Evolutionary conservation across 306 rosid genomes (phyloP).

Genomic region (Sindora glabra): DNA sequence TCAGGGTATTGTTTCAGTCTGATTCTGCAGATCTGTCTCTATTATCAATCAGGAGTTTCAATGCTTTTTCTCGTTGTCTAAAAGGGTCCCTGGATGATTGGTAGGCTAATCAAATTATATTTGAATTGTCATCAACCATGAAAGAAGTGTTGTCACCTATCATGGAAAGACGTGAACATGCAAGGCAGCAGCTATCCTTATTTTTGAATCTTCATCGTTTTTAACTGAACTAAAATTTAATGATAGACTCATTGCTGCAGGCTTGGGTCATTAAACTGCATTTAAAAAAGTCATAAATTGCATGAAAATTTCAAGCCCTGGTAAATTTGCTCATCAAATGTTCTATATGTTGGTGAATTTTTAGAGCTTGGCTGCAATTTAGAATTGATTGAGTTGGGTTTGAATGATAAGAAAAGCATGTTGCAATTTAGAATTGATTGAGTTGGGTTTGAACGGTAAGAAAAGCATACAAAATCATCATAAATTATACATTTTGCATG

Average conservation of each 20-base stretch:
- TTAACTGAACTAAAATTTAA: background rate
- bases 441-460: no score
- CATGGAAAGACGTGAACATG: constrained; percentile 33
- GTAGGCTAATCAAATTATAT: constrained; percentile 25
- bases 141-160: constrained; percentile 47
- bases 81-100: constrained; percentile 41
- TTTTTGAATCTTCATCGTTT: background rate
- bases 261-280: constrained; percentile 41
- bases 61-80: background rate
- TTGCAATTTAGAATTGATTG: no score
- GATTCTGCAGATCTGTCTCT: background rate
- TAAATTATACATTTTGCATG: no score
- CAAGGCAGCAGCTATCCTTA: constrained; percentile 31
- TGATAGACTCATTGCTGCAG: constrained; percentile 21
- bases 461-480: no score
- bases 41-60: background rate
- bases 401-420: no score
- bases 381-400: no score
- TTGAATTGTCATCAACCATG: constrained; percentile 49
- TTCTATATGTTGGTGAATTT: no score
- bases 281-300: constrained; percentile 50
- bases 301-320: constrained; percentile 58
- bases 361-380: no score
- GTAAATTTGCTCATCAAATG: constrained; percentile 24
- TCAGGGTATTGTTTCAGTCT: constrained; percentile 53